These are phyloP conservation scores for Yamadazyma aaseri DNA, from an alignment of 1,139 yeast genomes.

Conservation along the genomic window DNA sequence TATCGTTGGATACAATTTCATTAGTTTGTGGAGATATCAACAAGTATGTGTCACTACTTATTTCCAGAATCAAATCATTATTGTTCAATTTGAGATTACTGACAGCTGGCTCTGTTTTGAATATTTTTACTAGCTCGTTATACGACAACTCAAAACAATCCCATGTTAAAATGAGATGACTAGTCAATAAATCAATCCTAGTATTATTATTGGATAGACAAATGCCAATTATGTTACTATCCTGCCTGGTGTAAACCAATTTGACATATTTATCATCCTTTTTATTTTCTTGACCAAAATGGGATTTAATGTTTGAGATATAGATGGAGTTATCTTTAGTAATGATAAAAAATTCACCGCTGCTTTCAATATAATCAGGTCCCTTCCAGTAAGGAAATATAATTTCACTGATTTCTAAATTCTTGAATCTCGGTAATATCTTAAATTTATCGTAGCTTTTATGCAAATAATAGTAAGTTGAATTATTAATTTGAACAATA, in stretches of 20 bases:
- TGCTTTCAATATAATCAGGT: conserved; percentile 9
- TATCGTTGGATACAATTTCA: conserved; percentile 27
- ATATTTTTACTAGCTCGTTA: conserved; percentile 28
- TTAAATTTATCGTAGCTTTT: conserved; percentile 33
- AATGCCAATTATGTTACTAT: conserved; percentile 19
- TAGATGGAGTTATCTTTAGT: conserved; percentile 31
- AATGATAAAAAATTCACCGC: conserved; percentile 32
- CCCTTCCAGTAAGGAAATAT: conserved; percentile 19
- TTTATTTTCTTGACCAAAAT: conserved; percentile 23
- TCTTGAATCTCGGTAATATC: conserved; percentile 31
- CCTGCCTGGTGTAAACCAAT: conserved; percentile 21
- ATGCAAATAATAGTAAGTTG: conserved; percentile 32
- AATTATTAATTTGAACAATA: conserved; percentile 26
- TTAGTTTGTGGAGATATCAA: conserved; percentile 17
- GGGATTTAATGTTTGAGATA: conserved; percentile 27
- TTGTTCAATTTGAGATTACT: background rate
- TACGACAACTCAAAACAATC: conserved; percentile 33
- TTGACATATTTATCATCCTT: conserved; percentile 40
- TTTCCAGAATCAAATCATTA: conserved; percentile 1
- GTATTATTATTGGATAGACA: conserved; percentile 23
- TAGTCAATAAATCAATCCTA: conserved; percentile 24
- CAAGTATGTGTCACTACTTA: conserved; percentile 11
- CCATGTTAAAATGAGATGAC: conserved; percentile 27
- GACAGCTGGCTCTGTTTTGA: conserved; percentile 23
- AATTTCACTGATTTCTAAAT: conserved; percentile 24